phyloP scores from a whole-genome alignment of 495 filamentous ascomycete genomes.

The Copromyces sp. region DNA sequence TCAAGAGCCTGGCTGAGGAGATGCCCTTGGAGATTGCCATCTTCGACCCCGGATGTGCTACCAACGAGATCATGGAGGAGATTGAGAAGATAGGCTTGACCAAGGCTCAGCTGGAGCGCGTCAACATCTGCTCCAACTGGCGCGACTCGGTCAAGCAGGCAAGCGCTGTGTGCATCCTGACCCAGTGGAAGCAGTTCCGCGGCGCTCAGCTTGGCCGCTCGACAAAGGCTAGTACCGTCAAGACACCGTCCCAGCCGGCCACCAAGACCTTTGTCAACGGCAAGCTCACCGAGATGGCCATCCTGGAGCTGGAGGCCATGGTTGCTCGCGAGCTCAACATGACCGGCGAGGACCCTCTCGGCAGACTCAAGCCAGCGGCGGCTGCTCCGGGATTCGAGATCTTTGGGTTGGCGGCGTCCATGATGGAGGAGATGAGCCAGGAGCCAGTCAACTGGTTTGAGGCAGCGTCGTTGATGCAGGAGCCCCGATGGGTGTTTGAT shows the following conservation, averaged over 20 bases:
- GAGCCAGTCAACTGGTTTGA: constrained; percentile 44
- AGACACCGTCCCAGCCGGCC: not conserved
- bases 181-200: constrained; percentile 25
- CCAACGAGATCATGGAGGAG: constrained; percentile 30
- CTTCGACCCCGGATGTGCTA: constrained; percentile 59
- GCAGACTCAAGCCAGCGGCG: constrained; percentile 12
- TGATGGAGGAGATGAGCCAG: constrained; percentile 41
- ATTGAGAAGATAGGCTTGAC: constrained; percentile 27
- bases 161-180: constrained; percentile 20
- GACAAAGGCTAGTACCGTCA: not conserved
- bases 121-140: constrained; percentile 30
- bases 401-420: constrained; percentile 39
- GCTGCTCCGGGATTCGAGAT: constrained; percentile 34
- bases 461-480: constrained; percentile 45
- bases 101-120: constrained; percentile 25
- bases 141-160: constrained; percentile 36
- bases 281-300: constrained; percentile 16
- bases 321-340: not conserved
- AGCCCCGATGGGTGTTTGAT: constrained; percentile 63
- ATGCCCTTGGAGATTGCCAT: constrained; percentile 54
- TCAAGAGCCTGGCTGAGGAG: constrained; percentile 54
- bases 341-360: constrained; percentile 13
- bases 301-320: constrained; percentile 12
- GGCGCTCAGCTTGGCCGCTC: constrained; percentile 5
- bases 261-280: not conserved